A percentile compares a stretch with the other conserved stretches of the same genome.
phyloP scores from a whole-genome alignment of 2,329 filamentous ascomycete genomes.

The Aspergillus flavus region DNA sequence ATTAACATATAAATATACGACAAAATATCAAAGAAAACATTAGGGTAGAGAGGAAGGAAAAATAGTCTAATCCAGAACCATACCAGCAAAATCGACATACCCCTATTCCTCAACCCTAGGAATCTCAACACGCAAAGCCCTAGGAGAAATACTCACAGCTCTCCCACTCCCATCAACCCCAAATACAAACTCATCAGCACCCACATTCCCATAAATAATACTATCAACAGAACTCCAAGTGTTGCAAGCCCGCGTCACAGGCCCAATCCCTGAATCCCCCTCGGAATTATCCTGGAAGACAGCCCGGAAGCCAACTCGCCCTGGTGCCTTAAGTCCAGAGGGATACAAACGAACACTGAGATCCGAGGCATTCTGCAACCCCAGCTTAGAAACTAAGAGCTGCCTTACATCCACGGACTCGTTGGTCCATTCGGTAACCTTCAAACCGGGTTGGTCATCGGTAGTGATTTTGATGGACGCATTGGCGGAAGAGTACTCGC shows the following conservation, averaged over 20 bases:
- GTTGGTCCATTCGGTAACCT: background rate
- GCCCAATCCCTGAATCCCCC: background rate
- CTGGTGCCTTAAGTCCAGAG: slow-evolving; percentile 21
- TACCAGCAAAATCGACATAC: no score
- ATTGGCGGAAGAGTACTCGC: background rate
- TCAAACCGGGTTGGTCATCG: background rate
- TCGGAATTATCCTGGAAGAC: slow-evolving; percentile 3
- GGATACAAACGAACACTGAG: slow-evolving; percentile 29
- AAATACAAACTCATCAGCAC: background rate
- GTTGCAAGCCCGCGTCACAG: background rate
- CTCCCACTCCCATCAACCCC: background rate
- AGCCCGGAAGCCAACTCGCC: slow-evolving; percentile 22
- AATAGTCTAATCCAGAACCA: no score
- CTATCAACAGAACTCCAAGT: background rate
- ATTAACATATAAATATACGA: no score
- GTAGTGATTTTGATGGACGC: background rate
- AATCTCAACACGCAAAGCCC: background rate
- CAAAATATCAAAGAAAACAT: no score
- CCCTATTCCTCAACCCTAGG: background rate
- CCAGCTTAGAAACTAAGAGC: background rate
- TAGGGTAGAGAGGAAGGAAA: no score
- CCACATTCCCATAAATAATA: background rate
- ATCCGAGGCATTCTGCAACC: slow-evolving; percentile 11
- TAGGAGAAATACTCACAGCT: background rate
- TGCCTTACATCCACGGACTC: background rate